Evolutionary conservation across 148 eudicot genomes (phyloP).

Genomic region (Chenopodium quinoa): DNA sequence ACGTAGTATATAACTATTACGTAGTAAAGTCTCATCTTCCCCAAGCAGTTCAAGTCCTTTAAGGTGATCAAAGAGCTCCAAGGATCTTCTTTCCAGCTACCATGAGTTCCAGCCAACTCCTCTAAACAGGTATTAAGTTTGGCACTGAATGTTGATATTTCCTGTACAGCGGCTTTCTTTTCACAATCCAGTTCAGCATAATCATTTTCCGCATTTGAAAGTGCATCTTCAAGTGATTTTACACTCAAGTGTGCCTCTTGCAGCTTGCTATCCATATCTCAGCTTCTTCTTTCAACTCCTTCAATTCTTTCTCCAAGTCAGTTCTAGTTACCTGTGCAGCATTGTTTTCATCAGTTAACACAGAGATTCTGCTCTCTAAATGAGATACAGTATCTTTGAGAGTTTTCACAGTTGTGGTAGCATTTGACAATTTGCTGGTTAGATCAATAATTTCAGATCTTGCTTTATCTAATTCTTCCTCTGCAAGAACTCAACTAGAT

Average conservation of each 20-base stretch:
- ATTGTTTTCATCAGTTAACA: conserved; percentile 57
- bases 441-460: conserved; percentile 50
- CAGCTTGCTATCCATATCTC: conserved; percentile 47
- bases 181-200: conserved; percentile 48
- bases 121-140: conserved; percentile 67
- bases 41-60: conserved; percentile 51
- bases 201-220: conserved; percentile 49
- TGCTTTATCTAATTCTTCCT: conserved; percentile 59
- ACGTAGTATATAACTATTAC: no score
- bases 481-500: conserved; percentile 43
- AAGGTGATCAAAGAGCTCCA: conserved; percentile 56
- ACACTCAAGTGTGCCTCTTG: conserved; percentile 47
- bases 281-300: conserved; percentile 65
- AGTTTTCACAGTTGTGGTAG: conserved; percentile 50
- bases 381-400: conserved; percentile 69
- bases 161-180: conserved; percentile 56
- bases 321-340: conserved; percentile 43
- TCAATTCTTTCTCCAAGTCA: conserved; percentile 53
- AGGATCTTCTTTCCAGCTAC: conserved; percentile 47
- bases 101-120: conserved; percentile 66
- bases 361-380: conserved; percentile 46
- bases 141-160: conserved; percentile 48
- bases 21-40: conserved; percentile 52
- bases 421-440: conserved; percentile 49
- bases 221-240: conserved; percentile 54